phyloP scores from a whole-genome alignment of 768 basidiomycete species.

The Crucibulum laeve region DNA sequence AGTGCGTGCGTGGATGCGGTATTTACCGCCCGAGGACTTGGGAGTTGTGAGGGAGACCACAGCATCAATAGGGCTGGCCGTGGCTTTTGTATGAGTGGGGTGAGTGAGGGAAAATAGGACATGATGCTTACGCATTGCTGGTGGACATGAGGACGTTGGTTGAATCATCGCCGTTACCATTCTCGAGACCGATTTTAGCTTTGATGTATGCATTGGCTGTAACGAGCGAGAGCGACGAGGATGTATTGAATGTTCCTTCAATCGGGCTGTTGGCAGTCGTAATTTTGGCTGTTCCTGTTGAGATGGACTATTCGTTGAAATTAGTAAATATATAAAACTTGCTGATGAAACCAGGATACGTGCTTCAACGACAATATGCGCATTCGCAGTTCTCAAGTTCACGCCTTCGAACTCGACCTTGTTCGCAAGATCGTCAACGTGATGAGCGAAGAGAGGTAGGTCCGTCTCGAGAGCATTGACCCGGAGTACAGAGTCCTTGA shows the following conservation, averaged over 20 bases:
- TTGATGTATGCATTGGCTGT: conserved; percentile 39
- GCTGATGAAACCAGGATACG: conserved; percentile 7
- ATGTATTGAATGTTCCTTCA: conserved; percentile 33
- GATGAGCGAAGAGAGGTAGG: conserved; percentile 36
- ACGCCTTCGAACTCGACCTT: conserved; percentile 36
- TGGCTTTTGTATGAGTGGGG: neutral
- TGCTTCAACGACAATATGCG: conserved; percentile 29
- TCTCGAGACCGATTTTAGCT: conserved; percentile 30
- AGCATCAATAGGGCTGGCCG: conserved; percentile 28
- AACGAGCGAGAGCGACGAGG: conserved; percentile 27
- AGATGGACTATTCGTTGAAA: conserved; percentile 13
- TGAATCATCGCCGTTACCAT: conserved; percentile 13
- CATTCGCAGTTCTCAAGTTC: conserved; percentile 28
- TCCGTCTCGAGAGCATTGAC: conserved; percentile 41
- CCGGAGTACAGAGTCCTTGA: conserved; percentile 12
- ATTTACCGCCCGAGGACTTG: conserved; percentile 21
- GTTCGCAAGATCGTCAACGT: conserved; percentile 29
- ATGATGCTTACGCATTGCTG: conserved; percentile 34
- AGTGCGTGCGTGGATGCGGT: conserved; percentile 24
- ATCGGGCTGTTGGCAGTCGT: conserved; percentile 31
- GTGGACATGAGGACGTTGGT: conserved; percentile 29
- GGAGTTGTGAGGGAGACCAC: conserved; percentile 25
- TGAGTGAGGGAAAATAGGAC: neutral
- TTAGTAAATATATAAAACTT: neutral
- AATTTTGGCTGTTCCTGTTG: conserved; percentile 11